These are phyloP conservation scores for Kwoniella europaea DNA, from an alignment of 768 basidiomycete species.

Conservation along the genomic window DNA sequence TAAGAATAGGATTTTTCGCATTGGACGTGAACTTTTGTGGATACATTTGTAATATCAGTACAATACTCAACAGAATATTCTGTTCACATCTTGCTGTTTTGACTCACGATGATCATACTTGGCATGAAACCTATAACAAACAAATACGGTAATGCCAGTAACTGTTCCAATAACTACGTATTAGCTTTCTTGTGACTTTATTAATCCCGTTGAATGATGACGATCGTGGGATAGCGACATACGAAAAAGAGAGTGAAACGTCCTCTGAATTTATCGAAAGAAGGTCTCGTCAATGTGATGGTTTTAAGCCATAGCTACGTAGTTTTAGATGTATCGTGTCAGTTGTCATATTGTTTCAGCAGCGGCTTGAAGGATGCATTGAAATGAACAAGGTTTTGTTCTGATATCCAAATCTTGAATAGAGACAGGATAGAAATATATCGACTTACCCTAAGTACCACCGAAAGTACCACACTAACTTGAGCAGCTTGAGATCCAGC, in stretches of 20 bases:
- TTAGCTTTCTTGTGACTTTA: neutral
- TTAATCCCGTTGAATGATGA: too few species aligned
- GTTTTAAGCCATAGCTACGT: conserved; percentile 23
- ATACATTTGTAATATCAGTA: neutral
- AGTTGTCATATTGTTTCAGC: neutral
- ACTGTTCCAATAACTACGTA: neutral
- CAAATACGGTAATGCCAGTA: conserved; percentile 20
- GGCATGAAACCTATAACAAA: conserved; percentile 15
- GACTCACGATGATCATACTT: conserved; percentile 13
- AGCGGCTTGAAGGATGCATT: too few species aligned
- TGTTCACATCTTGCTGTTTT: neutral
- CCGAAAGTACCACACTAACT: conserved; percentile 8
- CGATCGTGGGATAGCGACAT: neutral
- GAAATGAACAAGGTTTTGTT: too few species aligned
- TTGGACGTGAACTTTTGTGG: neutral
- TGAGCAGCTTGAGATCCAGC: conserved; percentile 24
- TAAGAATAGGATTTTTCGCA: conserved; percentile 3
- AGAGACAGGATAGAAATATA: neutral
- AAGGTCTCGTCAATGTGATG: conserved; percentile 11
- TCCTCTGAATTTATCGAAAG: conserved; percentile 13
- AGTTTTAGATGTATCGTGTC: neutral
- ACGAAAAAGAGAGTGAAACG: conserved; percentile 1
- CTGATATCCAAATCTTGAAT: neutral
- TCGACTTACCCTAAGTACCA: conserved; percentile 16
- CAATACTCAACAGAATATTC: neutral